A percentile compares a stretch with the other conserved stretches of the same genome.
phyloP scores from a whole-genome alignment of 2,329 filamentous ascomycete species.

The Bipolaris cookei region DNA sequence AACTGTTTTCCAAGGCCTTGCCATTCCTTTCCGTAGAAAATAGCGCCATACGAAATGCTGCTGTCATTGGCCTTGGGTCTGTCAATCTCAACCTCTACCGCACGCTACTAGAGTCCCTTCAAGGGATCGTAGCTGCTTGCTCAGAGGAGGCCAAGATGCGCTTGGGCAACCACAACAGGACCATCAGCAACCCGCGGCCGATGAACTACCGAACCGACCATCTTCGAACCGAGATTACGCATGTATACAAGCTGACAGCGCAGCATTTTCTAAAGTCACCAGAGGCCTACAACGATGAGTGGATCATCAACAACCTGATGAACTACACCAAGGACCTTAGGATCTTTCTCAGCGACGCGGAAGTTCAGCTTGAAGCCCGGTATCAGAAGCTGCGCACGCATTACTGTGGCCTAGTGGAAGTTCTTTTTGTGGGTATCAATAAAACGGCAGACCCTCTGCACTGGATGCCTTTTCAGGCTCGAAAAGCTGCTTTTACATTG shows the following conservation, averaged over 20 bases:
- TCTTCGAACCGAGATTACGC: slow-evolving; percentile 90
- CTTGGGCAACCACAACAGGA: slow-evolving; percentile 77
- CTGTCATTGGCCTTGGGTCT: slow-evolving; percentile 88
- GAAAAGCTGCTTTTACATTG: slow-evolving; percentile 91
- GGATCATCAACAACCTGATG: slow-evolving; percentile 86
- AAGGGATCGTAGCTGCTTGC: slow-evolving; percentile 83
- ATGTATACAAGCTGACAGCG: slow-evolving; percentile 93
- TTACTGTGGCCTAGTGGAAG: slow-evolving; percentile 92
- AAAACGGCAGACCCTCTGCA: slow-evolving; percentile 81
- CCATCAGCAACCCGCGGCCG: slow-evolving; percentile 75
- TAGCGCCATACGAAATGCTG: slow-evolving; percentile 82
- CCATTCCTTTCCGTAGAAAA: slow-evolving; percentile 83
- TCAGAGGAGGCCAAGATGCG: slow-evolving; percentile 87
- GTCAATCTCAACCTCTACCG: slow-evolving; percentile 95
- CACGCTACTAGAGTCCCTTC: slow-evolving; percentile 85
- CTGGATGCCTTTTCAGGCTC: slow-evolving; percentile 97
- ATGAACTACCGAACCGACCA: slow-evolving; percentile 84
- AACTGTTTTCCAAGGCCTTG: slow-evolving; percentile 89
- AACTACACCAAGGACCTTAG: slow-evolving; percentile 91
- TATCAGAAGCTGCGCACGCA: slow-evolving; percentile 91
- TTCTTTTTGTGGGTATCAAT: slow-evolving; percentile 90
- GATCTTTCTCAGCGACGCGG: slow-evolving; percentile 90
- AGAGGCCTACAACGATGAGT: slow-evolving; percentile 83
- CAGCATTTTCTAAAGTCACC: slow-evolving; percentile 83
- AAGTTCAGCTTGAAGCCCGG: slow-evolving; percentile 93